Conservation (phyloP, 306 rosid genomes). For the Corylus avellana region DNA sequence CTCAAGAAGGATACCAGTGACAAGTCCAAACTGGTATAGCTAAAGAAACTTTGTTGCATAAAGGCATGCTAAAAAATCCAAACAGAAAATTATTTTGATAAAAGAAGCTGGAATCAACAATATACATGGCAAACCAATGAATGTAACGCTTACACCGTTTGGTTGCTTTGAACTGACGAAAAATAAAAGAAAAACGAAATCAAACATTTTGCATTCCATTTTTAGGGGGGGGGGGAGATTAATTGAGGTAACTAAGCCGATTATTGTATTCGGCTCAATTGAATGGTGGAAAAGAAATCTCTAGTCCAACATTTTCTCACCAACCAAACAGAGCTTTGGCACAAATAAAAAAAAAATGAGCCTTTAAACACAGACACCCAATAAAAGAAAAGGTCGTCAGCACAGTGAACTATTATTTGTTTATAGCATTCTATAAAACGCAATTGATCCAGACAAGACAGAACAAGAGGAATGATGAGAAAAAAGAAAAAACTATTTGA, state of each 20-base stretch:
- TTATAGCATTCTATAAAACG: conserved; percentile 9
- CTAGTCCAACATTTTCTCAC: conserved; percentile 11
- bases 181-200: neutral
- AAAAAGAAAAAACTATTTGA: neutral
- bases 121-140: neutral
- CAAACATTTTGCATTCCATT: neutral
- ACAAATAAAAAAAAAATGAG: neutral
- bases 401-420: conserved; percentile 2
- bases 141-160: neutral
- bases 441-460: conserved; percentile 17
- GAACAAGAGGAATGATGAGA: neutral
- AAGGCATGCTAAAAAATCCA: neutral
- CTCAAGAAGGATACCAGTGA: neutral
- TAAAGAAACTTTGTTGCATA: neutral
- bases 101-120: neutral
- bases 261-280: neutral
- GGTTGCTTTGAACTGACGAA: neutral
- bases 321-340: conserved; percentile 11
- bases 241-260: neutral
- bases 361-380: neutral
- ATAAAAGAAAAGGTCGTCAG: neutral
- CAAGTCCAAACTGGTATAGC: conserved; percentile 1
- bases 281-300: neutral
- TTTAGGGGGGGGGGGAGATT: too few species aligned
- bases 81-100: neutral